phyloP scores from a whole-genome alignment of 768 basidiomycete genomes.

The Naganishia onofrii region DNA sequence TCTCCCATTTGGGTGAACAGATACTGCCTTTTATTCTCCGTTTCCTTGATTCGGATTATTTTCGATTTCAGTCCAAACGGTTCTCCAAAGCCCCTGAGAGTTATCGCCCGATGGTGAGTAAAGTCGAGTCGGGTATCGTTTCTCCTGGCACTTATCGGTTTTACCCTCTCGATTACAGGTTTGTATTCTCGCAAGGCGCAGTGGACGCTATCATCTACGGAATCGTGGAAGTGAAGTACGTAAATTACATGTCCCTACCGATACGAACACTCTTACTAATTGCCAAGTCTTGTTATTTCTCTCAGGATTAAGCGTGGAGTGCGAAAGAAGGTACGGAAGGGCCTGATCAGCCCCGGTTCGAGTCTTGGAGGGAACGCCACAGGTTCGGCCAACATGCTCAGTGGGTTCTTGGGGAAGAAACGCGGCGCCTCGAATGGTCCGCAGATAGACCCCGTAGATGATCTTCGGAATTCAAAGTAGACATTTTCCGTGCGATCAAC shows the following conservation, averaged over 20 bases:
- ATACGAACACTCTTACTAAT: background rate
- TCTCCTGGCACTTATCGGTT: background rate
- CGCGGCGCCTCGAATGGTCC: background rate
- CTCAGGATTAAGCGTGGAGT: conserved; percentile 49
- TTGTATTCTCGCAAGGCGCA: conserved; percentile 50
- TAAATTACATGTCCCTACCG: background rate
- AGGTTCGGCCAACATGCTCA: conserved; percentile 19
- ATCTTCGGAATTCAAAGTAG: conserved; percentile 10
- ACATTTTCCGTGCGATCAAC: background rate
- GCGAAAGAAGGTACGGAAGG: conserved; percentile 43
- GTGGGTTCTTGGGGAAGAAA: conserved; percentile 19
- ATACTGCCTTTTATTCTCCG: conserved; percentile 51
- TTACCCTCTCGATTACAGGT: conserved; percentile 11
- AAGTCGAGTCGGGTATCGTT: background rate
- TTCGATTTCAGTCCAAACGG: conserved; percentile 42
- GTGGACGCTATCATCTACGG: conserved; percentile 53
- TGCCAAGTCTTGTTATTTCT: background rate
- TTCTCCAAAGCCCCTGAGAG: conserved; percentile 41
- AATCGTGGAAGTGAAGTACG: conserved; percentile 52
- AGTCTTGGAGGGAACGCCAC: conserved; percentile 12
- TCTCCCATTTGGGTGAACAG: conserved; percentile 16
- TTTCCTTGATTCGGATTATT: conserved; percentile 51
- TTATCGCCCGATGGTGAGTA: conserved; percentile 49
- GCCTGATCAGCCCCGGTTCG: conserved; percentile 36
- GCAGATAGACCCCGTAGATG: conserved; percentile 4